Evolutionary conservation across 257 asterid species (phyloP), one percentile per base, ranked within the genome.

Genomic region (Fraxinus cuspidata): DNA sequence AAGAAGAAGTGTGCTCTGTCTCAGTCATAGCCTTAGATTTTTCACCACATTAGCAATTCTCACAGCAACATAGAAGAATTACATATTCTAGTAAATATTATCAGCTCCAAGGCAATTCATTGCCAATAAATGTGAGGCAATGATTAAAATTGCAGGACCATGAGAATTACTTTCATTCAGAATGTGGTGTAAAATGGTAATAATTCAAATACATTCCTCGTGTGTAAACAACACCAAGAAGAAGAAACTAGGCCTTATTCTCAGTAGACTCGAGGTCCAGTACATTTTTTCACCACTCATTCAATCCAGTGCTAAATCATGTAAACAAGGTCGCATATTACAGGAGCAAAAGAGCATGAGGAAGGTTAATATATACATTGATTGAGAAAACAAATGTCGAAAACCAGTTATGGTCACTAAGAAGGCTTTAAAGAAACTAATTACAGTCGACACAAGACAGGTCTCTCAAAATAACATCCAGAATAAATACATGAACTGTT

Each of bases 401-500:
- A 69, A 82, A 79, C 81, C 88, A 89, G 75, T 87, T 87, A 83
- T 10, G 72, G 75, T 73, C 56, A 34, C 77, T 78, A 72, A 40
- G 64, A 64, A 53, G 79, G 79, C 72, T 64, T 71, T 70, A 23
- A 77, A 73, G 63, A 71, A 76, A 78, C 67, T 60, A 85, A 81
- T 87, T 91, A 89, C 97, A 90, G 90, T 86, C 78, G 89, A 84
- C 49, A 75, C 69, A 71, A 75, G 77, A 79, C 44, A 35, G 60
- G 74, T 76, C 83, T 80, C 85, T 81, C 77, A 73, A 70, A 79
- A 86, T 74, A 86, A 79, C 69, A 79, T 87, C 86, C 87, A 82
- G 18, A 78, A 75, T 81, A 84, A 87, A 86, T 92, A 91, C 96
- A 90, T 58, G 75, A 87, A 77, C 84, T 81, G 76, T 77, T 81